A percentile compares a stretch with the other conserved stretches of the same genome.
These are phyloP conservation scores for Rosa rugosa DNA, from an alignment of 306 rosid species.

Conservation along the genomic window DNA sequence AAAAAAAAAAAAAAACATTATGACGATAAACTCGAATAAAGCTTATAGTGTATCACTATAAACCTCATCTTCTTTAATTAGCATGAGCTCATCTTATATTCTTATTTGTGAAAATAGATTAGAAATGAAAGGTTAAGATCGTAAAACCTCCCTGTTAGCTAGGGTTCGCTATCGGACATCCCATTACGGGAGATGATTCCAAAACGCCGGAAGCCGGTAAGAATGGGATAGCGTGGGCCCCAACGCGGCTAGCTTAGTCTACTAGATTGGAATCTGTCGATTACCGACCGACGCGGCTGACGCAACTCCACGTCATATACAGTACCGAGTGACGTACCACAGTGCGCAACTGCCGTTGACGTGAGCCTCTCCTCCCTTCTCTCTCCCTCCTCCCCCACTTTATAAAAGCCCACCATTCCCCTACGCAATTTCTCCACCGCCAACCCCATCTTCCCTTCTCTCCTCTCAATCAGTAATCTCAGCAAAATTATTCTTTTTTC, in stretches of 20 bases:
- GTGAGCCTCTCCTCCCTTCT: conserved; percentile 36
- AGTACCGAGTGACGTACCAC: conserved; percentile 46
- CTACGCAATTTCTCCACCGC: not conserved
- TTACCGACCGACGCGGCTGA: conserved; percentile 32
- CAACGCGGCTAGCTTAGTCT: conserved; percentile 1
- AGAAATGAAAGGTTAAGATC: not conserved
- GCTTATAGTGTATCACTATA: no score
- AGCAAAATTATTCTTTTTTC: no score
- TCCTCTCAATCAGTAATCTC: not conserved
- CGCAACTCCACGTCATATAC: conserved; percentile 44
- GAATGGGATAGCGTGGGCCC: conserved; percentile 9
- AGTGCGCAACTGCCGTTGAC: conserved; percentile 69
- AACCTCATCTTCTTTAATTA: no score
- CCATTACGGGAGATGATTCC: not conserved
- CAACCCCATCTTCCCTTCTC: not conserved
- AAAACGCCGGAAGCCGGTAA: not conserved
- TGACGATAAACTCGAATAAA: no score
- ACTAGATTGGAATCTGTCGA: conserved; percentile 35
- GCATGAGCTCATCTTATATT: no score
- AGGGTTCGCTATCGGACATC: not conserved
- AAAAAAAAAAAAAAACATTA: no score
- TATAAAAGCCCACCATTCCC: conserved; percentile 3
- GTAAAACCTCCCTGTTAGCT: not conserved
- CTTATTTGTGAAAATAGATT: no score
- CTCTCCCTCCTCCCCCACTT: conserved; percentile 15